Evolutionary conservation across 352 stramenopile species (phyloP).

Genomic region (Thraustochytrium striatum): DNA sequence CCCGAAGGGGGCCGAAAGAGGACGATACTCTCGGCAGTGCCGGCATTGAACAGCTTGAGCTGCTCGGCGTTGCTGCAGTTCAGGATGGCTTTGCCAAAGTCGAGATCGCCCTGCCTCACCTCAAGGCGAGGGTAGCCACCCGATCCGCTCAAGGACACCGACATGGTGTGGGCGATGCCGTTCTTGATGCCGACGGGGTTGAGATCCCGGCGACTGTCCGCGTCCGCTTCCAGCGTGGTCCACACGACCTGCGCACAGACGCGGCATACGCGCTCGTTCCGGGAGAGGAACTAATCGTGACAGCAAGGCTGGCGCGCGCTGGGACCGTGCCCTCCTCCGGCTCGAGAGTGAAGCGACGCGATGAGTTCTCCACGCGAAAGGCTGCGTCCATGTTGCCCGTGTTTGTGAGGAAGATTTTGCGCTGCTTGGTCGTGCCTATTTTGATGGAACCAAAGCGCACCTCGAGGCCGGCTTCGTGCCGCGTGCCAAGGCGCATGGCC

Average conservation of each 20-base stretch:
- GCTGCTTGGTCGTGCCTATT: conserved; percentile 6
- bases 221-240: neutral
- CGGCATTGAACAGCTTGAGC: conserved; percentile 11
- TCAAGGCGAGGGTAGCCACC: conserved; percentile 9
- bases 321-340: neutral
- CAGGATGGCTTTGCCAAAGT: conserved; percentile 30
- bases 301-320: neutral
- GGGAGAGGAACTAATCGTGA: neutral
- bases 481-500: no score
- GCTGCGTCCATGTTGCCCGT: conserved; percentile 19
- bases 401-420: neutral
- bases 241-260: neutral
- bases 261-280: neutral
- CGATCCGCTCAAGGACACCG: neutral
- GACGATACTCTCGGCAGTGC: conserved; percentile 11
- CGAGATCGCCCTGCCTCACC: neutral
- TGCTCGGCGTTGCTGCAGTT: neutral
- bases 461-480: neutral
- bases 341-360: neutral
- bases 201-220: neutral
- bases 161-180: neutral
- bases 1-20: no score
- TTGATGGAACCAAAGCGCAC: conserved; percentile 29
- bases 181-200: neutral
- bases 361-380: conserved; percentile 2